Base-by-base conservation (phyloP, 164 flowering plant species). In the Tetrastigma voinierianum region DNA sequence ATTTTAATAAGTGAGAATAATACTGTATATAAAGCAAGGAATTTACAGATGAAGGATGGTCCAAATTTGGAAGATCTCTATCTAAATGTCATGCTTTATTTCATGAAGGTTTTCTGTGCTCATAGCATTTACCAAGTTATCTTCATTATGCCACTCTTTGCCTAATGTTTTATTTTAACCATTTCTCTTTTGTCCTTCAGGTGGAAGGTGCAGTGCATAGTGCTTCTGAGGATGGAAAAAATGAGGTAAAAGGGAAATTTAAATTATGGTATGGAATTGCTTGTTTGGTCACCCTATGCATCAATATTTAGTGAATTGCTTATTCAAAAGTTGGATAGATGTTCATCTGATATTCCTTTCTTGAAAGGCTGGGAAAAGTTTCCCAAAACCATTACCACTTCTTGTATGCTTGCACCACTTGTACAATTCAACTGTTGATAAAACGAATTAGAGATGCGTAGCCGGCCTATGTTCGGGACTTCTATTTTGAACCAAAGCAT, bases 161-260 rank as follows among this genome's bases (percentile, higher is more conserved):
- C 40, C 40, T 32, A 32, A 32, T 32, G 40, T 7, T 32, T 32
- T 32, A 32, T 32, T 32, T 32, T 32, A 32, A 7, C 40, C 40
- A 32, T 32, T 32, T 32, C 40, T 7, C 6, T 32, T 32, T 32
- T 32, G 40, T 16, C 25, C 57, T 19, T 47, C 75, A 83, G 86
- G 72, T 73, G 20, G 81, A 77, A 64, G 74, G 69, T 16, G 55
- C 59, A 47, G 67, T 25, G 23, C 67, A 59, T 25, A 66, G 65
- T 19, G 60, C 59, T 40, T 52, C 51, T 65, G 77, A 56, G 24
- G 79, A 59, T 66, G 77, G 66, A 43, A 75, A 72, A 54, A 61
- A 62, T 60, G 76, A 78, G 83, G 91, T 82, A 76, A 59, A 20
- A 25, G 16, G 15, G 14, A 12, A 15, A 16, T 67, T 46, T 44